These are phyloP conservation scores for Crithidia mellificae DNA, from an alignment of 208 protist species.

Conservation along the genomic window DNA sequence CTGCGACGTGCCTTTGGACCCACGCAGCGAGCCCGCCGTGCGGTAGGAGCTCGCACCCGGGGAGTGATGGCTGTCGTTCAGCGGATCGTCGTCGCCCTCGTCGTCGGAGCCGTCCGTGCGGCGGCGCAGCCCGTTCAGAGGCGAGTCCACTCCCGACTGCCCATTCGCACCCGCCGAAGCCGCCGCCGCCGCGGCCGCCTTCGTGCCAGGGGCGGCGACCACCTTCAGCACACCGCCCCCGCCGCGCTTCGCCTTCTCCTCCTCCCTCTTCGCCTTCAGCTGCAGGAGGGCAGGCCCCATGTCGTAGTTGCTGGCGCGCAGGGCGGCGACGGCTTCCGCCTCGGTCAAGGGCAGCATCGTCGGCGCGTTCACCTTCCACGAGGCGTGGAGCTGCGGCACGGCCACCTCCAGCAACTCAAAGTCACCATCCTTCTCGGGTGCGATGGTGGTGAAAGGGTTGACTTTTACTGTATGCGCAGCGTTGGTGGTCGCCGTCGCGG, in stretches of 20 bases:
- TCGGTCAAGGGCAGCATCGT: constrained; percentile 41
- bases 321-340: constrained; percentile 45
- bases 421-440: constrained; percentile 46
- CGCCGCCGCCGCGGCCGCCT: neutral
- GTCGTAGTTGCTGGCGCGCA: constrained; percentile 71
- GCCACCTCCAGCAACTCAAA: constrained; percentile 52
- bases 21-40: constrained; percentile 13
- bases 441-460: constrained; percentile 36
- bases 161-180: too few relatives aligned
- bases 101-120: neutral
- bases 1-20: constrained; percentile 30
- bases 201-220: constrained; percentile 5
- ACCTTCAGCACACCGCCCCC: constrained; percentile 33
- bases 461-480: neutral
- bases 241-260: constrained; percentile 29
- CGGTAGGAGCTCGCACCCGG: constrained; percentile 15
- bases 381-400: constrained; percentile 39
- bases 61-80: constrained; percentile 17
- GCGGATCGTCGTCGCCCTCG: neutral
- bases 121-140: neutral
- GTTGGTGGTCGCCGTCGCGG: too few relatives aligned
- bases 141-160: neutral
- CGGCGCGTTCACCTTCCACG: constrained; percentile 46
- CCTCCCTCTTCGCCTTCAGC: constrained; percentile 37
- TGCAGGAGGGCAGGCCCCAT: constrained; percentile 30